Evolutionary conservation across 257 asterid species (phyloP).

Genomic region (Solanum okadae): DNA sequence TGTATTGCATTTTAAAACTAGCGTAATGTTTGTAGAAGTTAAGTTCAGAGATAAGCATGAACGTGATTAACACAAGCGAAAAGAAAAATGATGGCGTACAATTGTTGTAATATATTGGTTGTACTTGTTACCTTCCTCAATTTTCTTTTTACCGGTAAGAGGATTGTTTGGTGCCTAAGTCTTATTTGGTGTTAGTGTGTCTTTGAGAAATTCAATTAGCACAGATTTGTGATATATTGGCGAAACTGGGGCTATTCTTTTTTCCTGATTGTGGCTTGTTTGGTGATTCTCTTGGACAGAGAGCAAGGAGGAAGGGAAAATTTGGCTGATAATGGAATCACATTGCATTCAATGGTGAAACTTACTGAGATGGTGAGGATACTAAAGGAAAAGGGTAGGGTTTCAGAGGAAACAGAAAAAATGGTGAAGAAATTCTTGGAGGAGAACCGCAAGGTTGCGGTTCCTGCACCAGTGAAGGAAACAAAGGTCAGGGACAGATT

Average conservation of each 20-base stretch:
- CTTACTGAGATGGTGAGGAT: slow-evolving; percentile 84
- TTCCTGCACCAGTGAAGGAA: slow-evolving; percentile 26
- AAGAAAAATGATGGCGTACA: neutral
- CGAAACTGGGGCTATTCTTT: neutral
- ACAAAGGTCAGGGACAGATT: slow-evolving; percentile 36
- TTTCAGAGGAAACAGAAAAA: slow-evolving; percentile 79
- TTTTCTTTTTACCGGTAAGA: neutral
- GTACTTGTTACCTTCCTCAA: neutral
- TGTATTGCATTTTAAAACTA: neutral
- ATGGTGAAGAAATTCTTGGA: slow-evolving; percentile 73
- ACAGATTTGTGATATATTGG: neutral
- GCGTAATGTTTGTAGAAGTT: neutral
- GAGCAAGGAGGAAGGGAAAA: slow-evolving; percentile 98
- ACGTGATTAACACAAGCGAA: neutral
- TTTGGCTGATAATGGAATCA: slow-evolving; percentile 79
- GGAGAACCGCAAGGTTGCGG: slow-evolving; percentile 70
- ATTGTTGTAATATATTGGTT: neutral
- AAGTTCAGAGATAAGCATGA: neutral
- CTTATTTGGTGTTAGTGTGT: neutral
- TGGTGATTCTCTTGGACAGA: slow-evolving; percentile 29
- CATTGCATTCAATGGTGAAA: slow-evolving; percentile 84
- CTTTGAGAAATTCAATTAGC: neutral
- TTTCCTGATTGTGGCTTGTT: neutral
- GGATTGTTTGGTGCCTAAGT: neutral
- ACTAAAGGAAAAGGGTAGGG: slow-evolving; percentile 80